Evolutionary conservation across 2,329 filamentous ascomycete genomes (phyloP).

Genomic region (Microcera coccophila): DNA sequence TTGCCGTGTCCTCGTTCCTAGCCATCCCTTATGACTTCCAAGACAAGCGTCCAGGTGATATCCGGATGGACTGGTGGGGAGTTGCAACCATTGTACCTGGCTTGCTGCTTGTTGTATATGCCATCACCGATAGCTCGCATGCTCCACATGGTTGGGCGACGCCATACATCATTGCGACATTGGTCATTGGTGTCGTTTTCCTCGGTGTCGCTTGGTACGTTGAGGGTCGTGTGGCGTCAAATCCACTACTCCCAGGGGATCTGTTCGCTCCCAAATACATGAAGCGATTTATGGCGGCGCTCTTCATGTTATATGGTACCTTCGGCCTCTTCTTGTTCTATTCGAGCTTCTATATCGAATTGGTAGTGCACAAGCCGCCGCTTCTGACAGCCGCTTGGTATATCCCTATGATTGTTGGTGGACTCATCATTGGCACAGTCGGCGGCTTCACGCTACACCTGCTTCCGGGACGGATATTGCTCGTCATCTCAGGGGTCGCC

Average conservation of each 20-base stretch:
- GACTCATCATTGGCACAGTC: constrained; percentile 51
- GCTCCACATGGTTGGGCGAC: constrained; percentile 59
- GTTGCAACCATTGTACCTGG: constrained; percentile 51
- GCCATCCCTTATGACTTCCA: constrained; percentile 35
- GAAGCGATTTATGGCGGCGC: constrained; percentile 50
- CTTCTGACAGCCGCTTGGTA: constrained; percentile 58
- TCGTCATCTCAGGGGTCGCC: constrained; percentile 49
- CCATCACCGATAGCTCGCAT: constrained; percentile 63
- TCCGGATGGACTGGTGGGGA: constrained; percentile 60
- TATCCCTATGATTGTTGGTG: constrained; percentile 55
- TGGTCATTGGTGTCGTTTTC: constrained; percentile 53
- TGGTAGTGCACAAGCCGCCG: constrained; percentile 49
- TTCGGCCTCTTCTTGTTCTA: constrained; percentile 64
- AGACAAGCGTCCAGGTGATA: constrained; percentile 15
- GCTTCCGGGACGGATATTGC: constrained; percentile 49
- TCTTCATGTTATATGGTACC: constrained; percentile 48
- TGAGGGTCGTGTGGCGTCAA: constrained; percentile 56
- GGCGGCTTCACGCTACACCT: constrained; percentile 55
- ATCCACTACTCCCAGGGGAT: constrained; percentile 59
- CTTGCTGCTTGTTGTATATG: constrained; percentile 61
- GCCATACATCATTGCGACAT: constrained; percentile 60
- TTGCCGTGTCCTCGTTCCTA: constrained; percentile 44
- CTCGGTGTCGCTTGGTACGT: constrained; percentile 56
- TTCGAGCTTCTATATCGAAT: constrained; percentile 58
- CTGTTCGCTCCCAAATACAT: constrained; percentile 58